phyloP scores from a whole-genome alignment of 345 rosid species.

The Syzygium aqueum region DNA sequence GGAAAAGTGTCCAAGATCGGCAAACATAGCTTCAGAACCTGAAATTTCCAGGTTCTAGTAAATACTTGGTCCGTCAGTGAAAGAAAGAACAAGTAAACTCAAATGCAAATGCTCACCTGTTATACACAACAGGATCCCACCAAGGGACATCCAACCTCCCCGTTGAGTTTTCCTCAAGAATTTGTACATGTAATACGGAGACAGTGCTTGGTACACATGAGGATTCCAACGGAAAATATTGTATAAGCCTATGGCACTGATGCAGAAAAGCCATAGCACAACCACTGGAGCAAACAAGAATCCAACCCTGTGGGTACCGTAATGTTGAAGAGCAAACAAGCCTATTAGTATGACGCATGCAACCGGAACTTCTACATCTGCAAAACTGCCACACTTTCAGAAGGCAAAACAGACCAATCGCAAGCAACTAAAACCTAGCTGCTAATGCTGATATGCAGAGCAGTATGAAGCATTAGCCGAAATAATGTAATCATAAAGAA shows the following conservation, averaged over 20 bases:
- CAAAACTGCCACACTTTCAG: conserved; percentile 13
- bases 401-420: not conserved
- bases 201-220: conserved; percentile 73
- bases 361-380: conserved; percentile 76
- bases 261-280: conserved; percentile 66
- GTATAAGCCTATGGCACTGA: conserved; percentile 66
- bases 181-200: conserved; percentile 71
- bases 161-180: conserved; percentile 74
- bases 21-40: conserved; percentile 97
- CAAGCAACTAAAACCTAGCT: not conserved
- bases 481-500: not conserved
- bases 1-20: conserved; percentile 91
- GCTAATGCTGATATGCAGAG: not conserved
- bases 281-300: conserved; percentile 88
- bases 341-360: conserved; percentile 66
- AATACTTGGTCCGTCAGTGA: not conserved
- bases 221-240: conserved; percentile 82
- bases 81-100: not conserved
- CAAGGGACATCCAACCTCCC: conserved; percentile 87
- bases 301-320: conserved; percentile 83
- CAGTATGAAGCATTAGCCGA: not conserved
- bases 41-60: not conserved
- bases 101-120: conserved; percentile 35
- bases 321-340: conserved; percentile 89
- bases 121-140: conserved; percentile 80